Base-by-base conservation (phyloP, 2,329 filamentous ascomycete species). In the Purpureocillium lavendulum region DNA sequence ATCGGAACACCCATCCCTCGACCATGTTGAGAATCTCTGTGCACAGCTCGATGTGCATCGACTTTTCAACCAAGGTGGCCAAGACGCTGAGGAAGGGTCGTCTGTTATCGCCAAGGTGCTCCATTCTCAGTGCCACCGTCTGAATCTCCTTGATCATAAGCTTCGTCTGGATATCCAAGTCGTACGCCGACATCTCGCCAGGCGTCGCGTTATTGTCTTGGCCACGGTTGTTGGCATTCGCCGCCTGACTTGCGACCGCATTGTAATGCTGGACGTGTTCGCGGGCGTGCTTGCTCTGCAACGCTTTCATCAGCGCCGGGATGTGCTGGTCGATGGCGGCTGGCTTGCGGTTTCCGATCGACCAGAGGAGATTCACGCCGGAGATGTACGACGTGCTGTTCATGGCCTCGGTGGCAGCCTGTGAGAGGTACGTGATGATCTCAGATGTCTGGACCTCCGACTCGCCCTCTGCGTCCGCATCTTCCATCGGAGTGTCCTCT, bases 101-200 rank as follows among this genome's bases (percentile, higher is more conserved):
- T 33, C 92, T 75, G 55, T 90, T 87, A 50, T 98, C 92, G 2
- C 87, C 88, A 11, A 99, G 74, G 30, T 84, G 83, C 52, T 92
- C 89, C 81, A 99, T 97, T 33, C 92, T 82, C 47, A 88, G 75
- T 2, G 92, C 87, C 16, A 94, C 85, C 42, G 96, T 81, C 53
- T 97, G 89, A 45, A 98, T 89, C 9, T 89, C 87, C 65, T 97
- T 97, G 54, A 96, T 82, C 62, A 97, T 94, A 32, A 98, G 67
- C 41, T 84, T 82, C 8, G 87, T 89, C 47, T 92, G 89, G n/a
- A 94, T 77, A 53, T 94, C 86, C 24, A 89, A 73, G 43, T 96
- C 88, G 52, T 87, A 84, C 6, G 79, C 66, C 40, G 82, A 80
- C 57, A 87, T 73, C 45, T 83, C 75, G 16, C 61, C 63, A 1